A percentile compares a stretch with the other conserved stretches of the same genome.
Evolutionary conservation across 2,329 filamentous ascomycete genomes (phyloP).

Genomic region (Ophiocordyceps robertsii): DNA sequence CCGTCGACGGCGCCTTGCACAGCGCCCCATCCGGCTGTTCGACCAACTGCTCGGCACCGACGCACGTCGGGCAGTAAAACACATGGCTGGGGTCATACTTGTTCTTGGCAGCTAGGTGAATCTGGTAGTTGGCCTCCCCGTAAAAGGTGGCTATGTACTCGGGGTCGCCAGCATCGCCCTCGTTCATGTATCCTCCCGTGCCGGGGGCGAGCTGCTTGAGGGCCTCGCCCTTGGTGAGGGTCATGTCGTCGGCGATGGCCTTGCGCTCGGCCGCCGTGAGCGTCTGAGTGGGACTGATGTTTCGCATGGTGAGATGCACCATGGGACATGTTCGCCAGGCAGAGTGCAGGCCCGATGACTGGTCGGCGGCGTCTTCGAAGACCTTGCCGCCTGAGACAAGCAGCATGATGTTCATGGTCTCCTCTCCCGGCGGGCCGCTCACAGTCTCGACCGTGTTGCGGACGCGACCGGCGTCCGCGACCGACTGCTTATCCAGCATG

Average conservation of each 20-base stretch:
- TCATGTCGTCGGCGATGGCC: slow-evolving; percentile 12
- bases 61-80: slow-evolving; percentile 23
- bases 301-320: slow-evolving; percentile 7
- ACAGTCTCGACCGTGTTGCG: slow-evolving; percentile 12
- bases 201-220: slow-evolving; percentile 22
- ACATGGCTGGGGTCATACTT: slow-evolving; percentile 17
- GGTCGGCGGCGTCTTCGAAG: slow-evolving; percentile 12
- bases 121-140: slow-evolving; percentile 15
- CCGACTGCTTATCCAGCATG: slow-evolving; percentile 10
- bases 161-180: slow-evolving; percentile 22
- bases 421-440: slow-evolving; percentile 11
- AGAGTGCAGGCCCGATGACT: slow-evolving; percentile 12
- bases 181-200: slow-evolving; percentile 29
- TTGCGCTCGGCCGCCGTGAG: slow-evolving; percentile 6
- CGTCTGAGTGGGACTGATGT: slow-evolving; percentile 4
- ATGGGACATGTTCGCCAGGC: slow-evolving; percentile 14
- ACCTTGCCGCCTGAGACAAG: slow-evolving; percentile 17
- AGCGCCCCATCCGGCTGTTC: slow-evolving; percentile 9
- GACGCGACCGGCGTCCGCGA: slow-evolving; percentile 7
- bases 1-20: background rate
- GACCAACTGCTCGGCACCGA: slow-evolving; percentile 20
- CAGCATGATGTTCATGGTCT: slow-evolving; percentile 10
- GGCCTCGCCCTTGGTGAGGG: slow-evolving; percentile 14
- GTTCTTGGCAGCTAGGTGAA: slow-evolving; percentile 17
- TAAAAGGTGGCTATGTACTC: slow-evolving; percentile 20